A percentile compares a stretch with the other conserved stretches of the same genome.
phyloP scores from a whole-genome alignment of 345 rosid genomes.

The Hibiscus tridactylites region DNA sequence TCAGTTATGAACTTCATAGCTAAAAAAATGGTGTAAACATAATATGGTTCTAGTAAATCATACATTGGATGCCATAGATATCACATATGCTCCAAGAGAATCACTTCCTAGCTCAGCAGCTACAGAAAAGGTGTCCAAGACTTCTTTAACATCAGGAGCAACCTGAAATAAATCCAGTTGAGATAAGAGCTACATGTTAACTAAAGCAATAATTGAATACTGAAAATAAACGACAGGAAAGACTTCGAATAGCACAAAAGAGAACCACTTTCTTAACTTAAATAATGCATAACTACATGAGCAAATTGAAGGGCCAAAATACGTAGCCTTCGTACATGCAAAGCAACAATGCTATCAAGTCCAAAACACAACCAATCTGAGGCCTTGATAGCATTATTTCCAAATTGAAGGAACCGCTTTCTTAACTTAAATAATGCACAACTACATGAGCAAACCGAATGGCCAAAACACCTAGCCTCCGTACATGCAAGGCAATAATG shows the following conservation, averaged over 20 bases:
- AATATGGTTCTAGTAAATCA: slow-evolving; percentile 11
- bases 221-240: not conserved
- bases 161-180: slow-evolving; percentile 39
- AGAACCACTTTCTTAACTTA: slow-evolving; percentile 5
- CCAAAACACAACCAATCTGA: not conserved
- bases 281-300: not conserved
- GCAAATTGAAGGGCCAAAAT: not conserved
- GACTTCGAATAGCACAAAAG: not conserved
- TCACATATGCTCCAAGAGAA: slow-evolving; percentile 95
- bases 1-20: not conserved
- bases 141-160: slow-evolving; percentile 72
- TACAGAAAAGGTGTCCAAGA: slow-evolving; percentile 75
- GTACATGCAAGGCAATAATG: too few relatives aligned
- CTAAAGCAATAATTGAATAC: not conserved
- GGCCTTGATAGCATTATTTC: too few relatives aligned
- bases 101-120: slow-evolving; percentile 95
- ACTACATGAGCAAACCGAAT: too few relatives aligned
- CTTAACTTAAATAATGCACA: not conserved
- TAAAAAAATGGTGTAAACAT: slow-evolving; percentile 11
- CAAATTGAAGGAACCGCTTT: not conserved
- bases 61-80: slow-evolving; percentile 99
- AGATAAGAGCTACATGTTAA: not conserved
- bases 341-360: not conserved
- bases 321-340: not conserved
- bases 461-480: not conserved